phyloP scores from a whole-genome alignment of 2,329 filamentous ascomycete genomes.

The Trichoderma pleuroti region DNA sequence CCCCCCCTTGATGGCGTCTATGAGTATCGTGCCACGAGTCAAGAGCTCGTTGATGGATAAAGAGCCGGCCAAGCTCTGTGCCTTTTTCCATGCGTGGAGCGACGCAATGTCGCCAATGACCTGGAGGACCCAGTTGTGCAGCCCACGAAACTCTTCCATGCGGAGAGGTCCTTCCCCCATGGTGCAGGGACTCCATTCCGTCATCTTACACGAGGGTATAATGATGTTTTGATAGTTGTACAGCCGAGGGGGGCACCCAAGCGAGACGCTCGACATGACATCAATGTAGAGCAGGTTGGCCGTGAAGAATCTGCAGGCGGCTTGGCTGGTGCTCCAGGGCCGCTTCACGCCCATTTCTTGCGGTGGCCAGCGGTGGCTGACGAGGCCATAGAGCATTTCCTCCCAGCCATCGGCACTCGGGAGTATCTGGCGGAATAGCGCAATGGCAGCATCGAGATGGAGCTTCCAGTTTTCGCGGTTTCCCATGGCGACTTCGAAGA shows the following conservation, averaged over 20 bases:
- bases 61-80: constrained; percentile 39
- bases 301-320: constrained; percentile 46
- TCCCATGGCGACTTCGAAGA: constrained; percentile 47
- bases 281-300: constrained; percentile 48
- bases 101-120: constrained; percentile 52
- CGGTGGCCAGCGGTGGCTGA: constrained; percentile 34
- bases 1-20: constrained; percentile 35
- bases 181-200: constrained; percentile 21
- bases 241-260: constrained; percentile 42
- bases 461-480: constrained; percentile 48
- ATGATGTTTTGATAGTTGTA: constrained; percentile 39
- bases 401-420: constrained; percentile 37
- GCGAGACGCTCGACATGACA: constrained; percentile 47
- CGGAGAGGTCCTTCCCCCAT: constrained; percentile 33
- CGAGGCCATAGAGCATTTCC: constrained; percentile 33
- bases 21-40: constrained; percentile 41
- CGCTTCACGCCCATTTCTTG: constrained; percentile 31
- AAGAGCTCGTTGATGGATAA: constrained; percentile 47
- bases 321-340: constrained; percentile 45
- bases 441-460: constrained; percentile 48
- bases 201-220: constrained; percentile 33
- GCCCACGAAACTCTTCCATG: constrained; percentile 52
- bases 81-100: constrained; percentile 55
- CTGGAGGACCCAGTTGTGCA: constrained; percentile 55
- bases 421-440: constrained; percentile 47